Conservation (phyloP, 805 yeast species). For the Candida orba region DNA sequence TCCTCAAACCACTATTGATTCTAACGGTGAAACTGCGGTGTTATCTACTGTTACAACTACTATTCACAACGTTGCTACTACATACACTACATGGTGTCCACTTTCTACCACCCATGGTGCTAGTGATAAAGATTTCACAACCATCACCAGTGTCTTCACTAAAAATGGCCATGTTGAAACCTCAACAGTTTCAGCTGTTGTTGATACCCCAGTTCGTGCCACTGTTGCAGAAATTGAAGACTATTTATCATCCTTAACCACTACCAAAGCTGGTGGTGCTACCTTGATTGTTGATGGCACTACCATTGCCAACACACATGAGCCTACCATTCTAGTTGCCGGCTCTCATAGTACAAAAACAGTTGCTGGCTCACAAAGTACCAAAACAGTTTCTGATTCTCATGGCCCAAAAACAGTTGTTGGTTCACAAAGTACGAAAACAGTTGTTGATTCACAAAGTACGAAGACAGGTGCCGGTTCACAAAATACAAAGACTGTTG, state of each 20-base stretch:
- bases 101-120: constrained; percentile 9
- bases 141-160: constrained; percentile 3
- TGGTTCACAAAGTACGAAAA: constrained; percentile 25
- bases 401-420: constrained; percentile 33
- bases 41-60: constrained; percentile 15
- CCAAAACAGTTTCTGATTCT: neutral
- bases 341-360: neutral
- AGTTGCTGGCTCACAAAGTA: neutral
- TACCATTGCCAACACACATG: no score
- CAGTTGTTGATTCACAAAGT: neutral
- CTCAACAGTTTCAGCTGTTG: constrained; percentile 1
- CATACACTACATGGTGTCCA: constrained; percentile 19
- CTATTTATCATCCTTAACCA: constrained; percentile 7
- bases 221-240: constrained; percentile 4
- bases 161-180: constrained; percentile 2
- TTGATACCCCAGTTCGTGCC: constrained; percentile 4
- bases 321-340: no score
- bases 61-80: constrained; percentile 4
- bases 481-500: neutral
- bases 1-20: constrained; percentile 1
- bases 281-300: no score
- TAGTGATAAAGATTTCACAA: constrained; percentile 8
- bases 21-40: constrained; percentile 10
- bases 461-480: constrained; percentile 41
- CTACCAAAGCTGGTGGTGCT: constrained; percentile 17